phyloP scores from a whole-genome alignment of 192 early-diverging fungal species.

The Martensiomyces pterosporus region DNA sequence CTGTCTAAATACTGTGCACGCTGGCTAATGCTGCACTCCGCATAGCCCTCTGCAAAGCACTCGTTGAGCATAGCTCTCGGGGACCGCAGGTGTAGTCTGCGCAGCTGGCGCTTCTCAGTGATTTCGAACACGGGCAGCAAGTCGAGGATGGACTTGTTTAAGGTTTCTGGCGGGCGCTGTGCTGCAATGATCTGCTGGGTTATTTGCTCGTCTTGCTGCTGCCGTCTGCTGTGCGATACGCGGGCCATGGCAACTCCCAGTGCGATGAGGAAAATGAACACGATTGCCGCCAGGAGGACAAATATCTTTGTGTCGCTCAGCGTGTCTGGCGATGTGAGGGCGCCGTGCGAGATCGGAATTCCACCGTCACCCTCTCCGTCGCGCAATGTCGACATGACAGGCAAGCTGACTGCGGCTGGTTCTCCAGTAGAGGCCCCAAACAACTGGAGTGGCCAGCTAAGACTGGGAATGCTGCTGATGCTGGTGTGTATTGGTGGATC shows the following conservation, averaged over 20 bases:
- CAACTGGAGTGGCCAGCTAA: too few relatives aligned
- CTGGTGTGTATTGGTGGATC: too few relatives aligned
- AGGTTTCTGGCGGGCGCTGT: slow-evolving; percentile 26
- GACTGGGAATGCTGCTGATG: too few relatives aligned
- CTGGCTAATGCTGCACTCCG: not conserved
- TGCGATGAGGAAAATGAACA: slow-evolving; percentile 48
- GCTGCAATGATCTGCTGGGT: slow-evolving; percentile 23
- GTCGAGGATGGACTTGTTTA: slow-evolving; percentile 49
- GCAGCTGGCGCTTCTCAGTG: slow-evolving; percentile 38
- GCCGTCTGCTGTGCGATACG: slow-evolving; percentile 36
- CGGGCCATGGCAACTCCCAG: slow-evolving; percentile 50
- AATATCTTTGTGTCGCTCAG: slow-evolving; percentile 53
- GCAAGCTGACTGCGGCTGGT: too few relatives aligned
- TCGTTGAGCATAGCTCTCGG: slow-evolving; percentile 15
- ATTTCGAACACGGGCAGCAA: slow-evolving; percentile 48
- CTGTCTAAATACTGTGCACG: too few relatives aligned
- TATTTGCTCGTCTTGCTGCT: slow-evolving; percentile 17
- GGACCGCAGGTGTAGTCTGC: slow-evolving; percentile 13
- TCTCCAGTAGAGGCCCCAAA: too few relatives aligned
- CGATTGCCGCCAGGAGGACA: slow-evolving; percentile 43
- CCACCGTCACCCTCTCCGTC: slow-evolving; percentile 11
- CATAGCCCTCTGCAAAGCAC: slow-evolving; percentile 17
- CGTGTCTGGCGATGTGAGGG: slow-evolving; percentile 21
- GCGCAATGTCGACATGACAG: not conserved
- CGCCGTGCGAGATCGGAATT: slow-evolving; percentile 5